Evolutionary conservation across 805 yeast species (phyloP).

Genomic region (Zygotorulaspora chibaensis): DNA sequence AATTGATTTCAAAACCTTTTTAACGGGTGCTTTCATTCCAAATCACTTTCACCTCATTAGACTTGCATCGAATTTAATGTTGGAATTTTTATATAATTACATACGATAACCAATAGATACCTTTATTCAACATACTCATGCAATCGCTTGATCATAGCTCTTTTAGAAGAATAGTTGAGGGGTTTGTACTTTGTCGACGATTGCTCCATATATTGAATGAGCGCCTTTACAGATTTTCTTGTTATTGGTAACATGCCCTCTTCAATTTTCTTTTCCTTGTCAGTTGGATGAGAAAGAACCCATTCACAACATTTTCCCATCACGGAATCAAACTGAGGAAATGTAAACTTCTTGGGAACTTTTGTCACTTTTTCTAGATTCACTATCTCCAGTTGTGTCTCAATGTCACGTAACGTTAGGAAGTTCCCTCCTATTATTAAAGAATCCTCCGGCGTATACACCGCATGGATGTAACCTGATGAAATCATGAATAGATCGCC

Average conservation of each 20-base stretch:
- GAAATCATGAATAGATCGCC: conserved; percentile 84
- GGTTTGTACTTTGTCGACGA: conserved; percentile 20
- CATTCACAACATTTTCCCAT: conserved; percentile 35
- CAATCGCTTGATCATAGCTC: conserved; percentile 13
- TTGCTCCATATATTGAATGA: conserved; percentile 14
- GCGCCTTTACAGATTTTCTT: conserved; percentile 10
- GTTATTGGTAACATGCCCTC: not conserved
- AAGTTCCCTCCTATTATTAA: conserved; percentile 87
- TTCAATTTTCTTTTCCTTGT: not conserved
- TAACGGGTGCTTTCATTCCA: not conserved
- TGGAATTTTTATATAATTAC: not conserved
- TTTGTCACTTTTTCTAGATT: conserved; percentile 61
- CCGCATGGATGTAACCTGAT: conserved; percentile 92
- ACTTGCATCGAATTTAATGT: not conserved
- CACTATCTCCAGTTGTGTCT: conserved; percentile 57
- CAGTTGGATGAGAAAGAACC: conserved; percentile 8
- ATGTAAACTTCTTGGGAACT: conserved; percentile 72
- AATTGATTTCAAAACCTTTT: not conserved
- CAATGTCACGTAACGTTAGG: conserved; percentile 58
- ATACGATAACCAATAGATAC: not conserved
- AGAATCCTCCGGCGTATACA: conserved; percentile 75
- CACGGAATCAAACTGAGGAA: conserved; percentile 69
- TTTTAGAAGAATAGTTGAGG: conserved; percentile 14
- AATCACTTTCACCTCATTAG: not conserved
- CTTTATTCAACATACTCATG: conserved; percentile 1